Base-by-base conservation (phyloP, 2,329 filamentous ascomycete genomes). In the Claviceps humidiphila region DNA sequence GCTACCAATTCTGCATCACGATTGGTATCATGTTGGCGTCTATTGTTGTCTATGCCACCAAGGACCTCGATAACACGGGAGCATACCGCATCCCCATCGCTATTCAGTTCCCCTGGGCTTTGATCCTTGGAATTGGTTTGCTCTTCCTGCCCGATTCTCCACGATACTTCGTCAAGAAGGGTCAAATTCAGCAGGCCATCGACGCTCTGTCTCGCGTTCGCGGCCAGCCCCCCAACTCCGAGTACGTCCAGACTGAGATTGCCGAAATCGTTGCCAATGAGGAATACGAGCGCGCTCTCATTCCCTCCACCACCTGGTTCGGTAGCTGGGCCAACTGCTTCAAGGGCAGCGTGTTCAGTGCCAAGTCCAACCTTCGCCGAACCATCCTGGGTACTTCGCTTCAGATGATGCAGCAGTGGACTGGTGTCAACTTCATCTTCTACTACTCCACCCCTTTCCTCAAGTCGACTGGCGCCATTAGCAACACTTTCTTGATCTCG, bases 371-470 rank as follows among this genome's bases (percentile, higher is more conserved):
- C 74, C 65, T 87, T 52, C 83, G 84, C 62, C 79, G 82, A 58
- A 84, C 83, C 26, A 80, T 87, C 54, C 74, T 88, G 45, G 84
- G 84, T 61, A 85, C 80, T 45, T 83, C 82, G 26, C 74, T 87
- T 38, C 84, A 88, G 74, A 87, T 87, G 84, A 87, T 87, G 82
- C 84, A 87, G 69, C 84, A 87, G 69, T 80, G 79, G 80, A 90
- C 87, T 26, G 87, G 89, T 74, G 85, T 95, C 71, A 95, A 95
- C 77, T 94, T 91, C 71, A 87, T 93, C 75, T 93, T 90, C 75
- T 87, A 88, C 73, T 88, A 84, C 73, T 88, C 86, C 39, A 89
- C 87, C 38, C 81, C 85, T 54, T 94, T 95, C 81, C 86, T 95
- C 72, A 71, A 85, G 70, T 81, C 82, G 24, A 83, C 85, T 34